Evolutionary conservation across 2,329 filamentous ascomycete species (phyloP).

Genomic region (Diatrype stigma): DNA sequence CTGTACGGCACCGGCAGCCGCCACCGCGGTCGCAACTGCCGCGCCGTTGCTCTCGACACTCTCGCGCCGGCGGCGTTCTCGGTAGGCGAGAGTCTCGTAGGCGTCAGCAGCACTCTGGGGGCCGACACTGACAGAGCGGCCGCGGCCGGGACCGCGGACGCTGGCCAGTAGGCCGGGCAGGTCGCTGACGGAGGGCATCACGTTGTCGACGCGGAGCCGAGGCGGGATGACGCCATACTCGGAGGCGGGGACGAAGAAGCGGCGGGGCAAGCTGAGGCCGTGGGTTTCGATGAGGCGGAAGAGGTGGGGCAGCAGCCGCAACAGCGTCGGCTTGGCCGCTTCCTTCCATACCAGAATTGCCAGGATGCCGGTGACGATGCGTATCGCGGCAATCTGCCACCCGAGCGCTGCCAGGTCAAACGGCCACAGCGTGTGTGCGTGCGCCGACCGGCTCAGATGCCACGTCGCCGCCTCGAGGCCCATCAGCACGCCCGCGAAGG

Average conservation of each 20-base stretch:
- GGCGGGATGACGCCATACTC: slow-evolving; percentile 82
- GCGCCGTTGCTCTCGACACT: slow-evolving; percentile 48
- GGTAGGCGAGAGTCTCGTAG: slow-evolving; percentile 90
- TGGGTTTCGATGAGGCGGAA: slow-evolving; percentile 81
- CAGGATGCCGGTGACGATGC: slow-evolving; percentile 75
- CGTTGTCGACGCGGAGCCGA: slow-evolving; percentile 70
- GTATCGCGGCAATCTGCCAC: slow-evolving; percentile 55
- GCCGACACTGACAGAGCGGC: slow-evolving; percentile 81
- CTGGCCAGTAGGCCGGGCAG: slow-evolving; percentile 77
- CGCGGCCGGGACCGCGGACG: slow-evolving; percentile 72
- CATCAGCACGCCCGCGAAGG: slow-evolving; percentile 86
- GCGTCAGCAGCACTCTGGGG: slow-evolving; percentile 95
- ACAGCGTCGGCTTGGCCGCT: slow-evolving; percentile 76
- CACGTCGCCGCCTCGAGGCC: slow-evolving; percentile 79
- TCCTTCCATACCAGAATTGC: slow-evolving; percentile 89
- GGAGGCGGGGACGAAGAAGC: slow-evolving; percentile 87
- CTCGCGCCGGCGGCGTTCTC: slow-evolving; percentile 60
- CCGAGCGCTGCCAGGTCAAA: slow-evolving; percentile 66
- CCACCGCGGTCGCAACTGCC: slow-evolving; percentile 28
- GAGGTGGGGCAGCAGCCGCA: slow-evolving; percentile 74
- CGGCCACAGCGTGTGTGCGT: slow-evolving; percentile 39
- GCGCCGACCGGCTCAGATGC: slow-evolving; percentile 64
- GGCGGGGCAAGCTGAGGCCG: slow-evolving; percentile 75
- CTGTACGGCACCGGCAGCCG: no score
- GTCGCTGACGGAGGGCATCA: slow-evolving; percentile 85